A percentile compares a stretch with the other conserved stretches of the same genome.
These are phyloP conservation scores for Apiospora kogelbergensis DNA, from an alignment of 2,329 filamentous ascomycete genomes.

Conservation along the genomic window DNA sequence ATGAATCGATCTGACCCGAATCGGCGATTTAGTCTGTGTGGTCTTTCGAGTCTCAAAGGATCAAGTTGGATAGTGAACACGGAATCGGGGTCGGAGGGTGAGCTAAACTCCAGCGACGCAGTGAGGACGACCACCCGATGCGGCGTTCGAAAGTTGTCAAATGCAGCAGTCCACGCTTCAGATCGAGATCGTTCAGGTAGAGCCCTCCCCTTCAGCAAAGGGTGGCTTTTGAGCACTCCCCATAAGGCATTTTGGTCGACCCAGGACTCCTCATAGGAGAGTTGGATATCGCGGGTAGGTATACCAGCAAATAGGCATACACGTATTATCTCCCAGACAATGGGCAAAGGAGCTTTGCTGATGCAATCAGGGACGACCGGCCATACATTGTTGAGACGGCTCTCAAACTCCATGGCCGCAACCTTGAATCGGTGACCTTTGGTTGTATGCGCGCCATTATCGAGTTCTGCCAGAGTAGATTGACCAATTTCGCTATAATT, in stretches of 20 bases:
- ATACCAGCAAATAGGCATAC: conserved; percentile 47
- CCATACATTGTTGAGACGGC: conserved; percentile 28
- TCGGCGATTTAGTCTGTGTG: conserved; percentile 52
- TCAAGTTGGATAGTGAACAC: conserved; percentile 48
- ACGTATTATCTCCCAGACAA: conserved; percentile 54
- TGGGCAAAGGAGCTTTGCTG: conserved; percentile 44
- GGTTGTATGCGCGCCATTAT: not conserved
- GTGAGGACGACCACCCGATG: conserved; percentile 43
- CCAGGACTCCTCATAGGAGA: conserved; percentile 40
- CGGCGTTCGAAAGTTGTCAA: conserved; percentile 35
- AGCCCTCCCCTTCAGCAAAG: conserved; percentile 40
- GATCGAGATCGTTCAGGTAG: conserved; percentile 48
- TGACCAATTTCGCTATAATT: not conserved
- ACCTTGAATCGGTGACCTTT: not conserved
- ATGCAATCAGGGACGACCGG: conserved; percentile 38
- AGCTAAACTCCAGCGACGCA: conserved; percentile 37
- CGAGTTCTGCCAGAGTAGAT: conserved; percentile 1
- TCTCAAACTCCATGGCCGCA: conserved; percentile 15
- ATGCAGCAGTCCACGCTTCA: conserved; percentile 46
- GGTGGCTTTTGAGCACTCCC: conserved; percentile 37
- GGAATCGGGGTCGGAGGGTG: conserved; percentile 31
- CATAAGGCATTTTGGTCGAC: conserved; percentile 45
- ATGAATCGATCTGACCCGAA: conserved; percentile 61
- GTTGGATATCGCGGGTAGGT: conserved; percentile 35
- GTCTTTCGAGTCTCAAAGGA: conserved; percentile 47